Conservation (phyloP, 768 basidiomycete species). For the Hydnum rufescens region DNA sequence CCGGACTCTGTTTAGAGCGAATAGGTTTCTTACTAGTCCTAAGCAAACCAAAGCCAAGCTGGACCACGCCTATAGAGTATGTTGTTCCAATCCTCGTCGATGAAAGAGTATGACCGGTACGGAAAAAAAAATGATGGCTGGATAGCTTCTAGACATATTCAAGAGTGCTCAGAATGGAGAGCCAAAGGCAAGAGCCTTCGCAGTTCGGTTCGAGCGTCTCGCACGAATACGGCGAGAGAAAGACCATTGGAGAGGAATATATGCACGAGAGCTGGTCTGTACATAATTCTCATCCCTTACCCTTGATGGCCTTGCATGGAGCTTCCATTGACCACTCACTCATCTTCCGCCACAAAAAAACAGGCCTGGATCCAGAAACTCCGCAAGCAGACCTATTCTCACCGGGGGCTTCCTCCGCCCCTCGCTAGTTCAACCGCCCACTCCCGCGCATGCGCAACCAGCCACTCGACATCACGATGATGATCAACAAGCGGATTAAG, state of each 20-base stretch:
- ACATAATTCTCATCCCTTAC: not conserved
- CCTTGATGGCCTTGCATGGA: not conserved
- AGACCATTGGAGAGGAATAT: not conserved
- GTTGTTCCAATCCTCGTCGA: not conserved
- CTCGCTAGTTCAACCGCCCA: slow-evolving; percentile 39
- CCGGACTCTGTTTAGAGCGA: slow-evolving; percentile 30
- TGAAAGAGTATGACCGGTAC: not conserved
- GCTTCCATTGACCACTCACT: not conserved
- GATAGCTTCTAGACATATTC: not conserved
- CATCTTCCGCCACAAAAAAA: not conserved
- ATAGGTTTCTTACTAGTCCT: slow-evolving; percentile 35
- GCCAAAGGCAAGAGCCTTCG: slow-evolving; percentile 33
- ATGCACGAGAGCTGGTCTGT: not conserved
- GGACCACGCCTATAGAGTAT: slow-evolving; percentile 3
- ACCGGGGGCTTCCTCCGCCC: slow-evolving; percentile 56
- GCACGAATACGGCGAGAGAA: not conserved
- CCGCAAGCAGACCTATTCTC: slow-evolving; percentile 36
- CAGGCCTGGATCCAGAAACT: not conserved
- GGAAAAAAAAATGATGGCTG: not conserved
- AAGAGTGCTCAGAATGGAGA: slow-evolving; percentile 21
- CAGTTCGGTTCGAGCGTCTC: slow-evolving; percentile 22
- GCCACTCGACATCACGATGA: slow-evolving; percentile 46
- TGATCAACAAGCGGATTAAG: slow-evolving; percentile 35
- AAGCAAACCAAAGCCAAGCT: slow-evolving; percentile 1
- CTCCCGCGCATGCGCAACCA: slow-evolving; percentile 69